Percentiles rank a stretch among this genome's conserved stretches.
Evolutionary conservation across 2,329 filamentous ascomycete species (phyloP).

Genomic region (Fusarium staphyleae): DNA sequence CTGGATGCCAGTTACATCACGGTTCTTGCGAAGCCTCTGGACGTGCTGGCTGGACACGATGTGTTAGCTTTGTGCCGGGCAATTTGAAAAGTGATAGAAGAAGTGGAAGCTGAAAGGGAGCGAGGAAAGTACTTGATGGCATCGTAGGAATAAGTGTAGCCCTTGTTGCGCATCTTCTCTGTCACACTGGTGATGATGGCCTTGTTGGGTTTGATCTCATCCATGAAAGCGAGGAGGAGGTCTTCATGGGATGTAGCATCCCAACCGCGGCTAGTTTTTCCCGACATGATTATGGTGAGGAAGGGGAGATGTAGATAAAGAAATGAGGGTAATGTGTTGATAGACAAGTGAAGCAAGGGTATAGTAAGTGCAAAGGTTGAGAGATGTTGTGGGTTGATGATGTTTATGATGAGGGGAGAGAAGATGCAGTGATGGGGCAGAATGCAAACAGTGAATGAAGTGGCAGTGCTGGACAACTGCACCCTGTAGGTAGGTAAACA

Average conservation of each 20-base stretch:
- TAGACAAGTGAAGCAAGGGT: neutral
- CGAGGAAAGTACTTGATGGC: constrained; percentile 51
- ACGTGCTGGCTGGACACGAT: constrained; percentile 52
- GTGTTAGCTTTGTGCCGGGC: constrained; percentile 22
- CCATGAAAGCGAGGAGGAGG: constrained; percentile 49
- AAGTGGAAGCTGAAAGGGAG: constrained; percentile 6
- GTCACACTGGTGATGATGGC: constrained; percentile 45
- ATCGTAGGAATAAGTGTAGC: constrained; percentile 49
- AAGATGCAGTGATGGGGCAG: neutral
- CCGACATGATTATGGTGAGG: constrained; percentile 20
- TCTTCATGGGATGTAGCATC: constrained; percentile 49
- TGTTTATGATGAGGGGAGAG: constrained; percentile 4
- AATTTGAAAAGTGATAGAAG: neutral
- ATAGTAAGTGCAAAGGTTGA: constrained; percentile 3
- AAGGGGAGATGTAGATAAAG: neutral
- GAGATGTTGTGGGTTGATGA: neutral
- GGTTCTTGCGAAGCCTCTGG: constrained; percentile 52
- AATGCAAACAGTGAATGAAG: constrained; percentile 3
- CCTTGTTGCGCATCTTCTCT: constrained; percentile 43
- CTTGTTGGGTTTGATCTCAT: constrained; percentile 47
- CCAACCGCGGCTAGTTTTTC: constrained; percentile 44
- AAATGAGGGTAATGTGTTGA: neutral
- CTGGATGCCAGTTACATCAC: constrained; percentile 41
- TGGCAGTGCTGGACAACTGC: constrained; percentile 9
- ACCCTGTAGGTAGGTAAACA: too few relatives aligned